Base-by-base conservation (phyloP, 1,139 yeast species). In the Pichiaceae sp. region DNA sequence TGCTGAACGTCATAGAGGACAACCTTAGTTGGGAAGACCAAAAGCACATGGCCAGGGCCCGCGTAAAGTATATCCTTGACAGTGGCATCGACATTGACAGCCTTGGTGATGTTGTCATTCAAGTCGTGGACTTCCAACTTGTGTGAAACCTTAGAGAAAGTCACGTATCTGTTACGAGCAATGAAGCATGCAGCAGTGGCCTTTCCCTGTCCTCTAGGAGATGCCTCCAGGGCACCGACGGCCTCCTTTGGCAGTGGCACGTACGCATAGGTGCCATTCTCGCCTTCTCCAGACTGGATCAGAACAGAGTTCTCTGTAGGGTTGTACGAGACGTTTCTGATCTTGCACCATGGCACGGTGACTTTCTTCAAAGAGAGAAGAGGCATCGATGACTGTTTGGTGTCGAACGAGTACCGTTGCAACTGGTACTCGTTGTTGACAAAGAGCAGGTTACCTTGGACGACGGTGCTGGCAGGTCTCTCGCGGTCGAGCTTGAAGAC, bases 401-500 rank as follows among this genome's bases (percentile, higher is more conserved):
- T 64, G 41, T 66, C 70, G 54, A 75, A 81, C 53, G 85, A 93
- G 53, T 72, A 86, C 38, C 75, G 66, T 60, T 85, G 95, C 40
- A 93, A 79, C 60, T 83, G 95, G 57, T 83, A 86, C 54, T 87
- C 95, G 43, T 76, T 73, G 62, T 86, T 87, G 50, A 89, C 78
- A 54, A 72, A 91, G 48, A 72, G 75, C 49, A 93, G 63, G 46
- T 70, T 73, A 58, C 70, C 75, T 56, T 83, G 93, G 63, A 75
- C 76, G 30, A 80, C 59, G 3, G 87, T 66, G 52, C 75, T 74
- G 17, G 97, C 96, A 17, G 98, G 98, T 59, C 98, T 78, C 68
- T 93, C 99, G 56, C 98, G 81, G 59, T 87, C 97, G 45, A 93
- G 72, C 64, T 93, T 93, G 73, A 93, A 93, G 38, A 93, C 95